Percentiles rank a stretch among this genome's conserved stretches.
Conservation (phyloP, 2,329 filamentous ascomycete genomes). For the Hymenotorrendiella dingleyae region DNA sequence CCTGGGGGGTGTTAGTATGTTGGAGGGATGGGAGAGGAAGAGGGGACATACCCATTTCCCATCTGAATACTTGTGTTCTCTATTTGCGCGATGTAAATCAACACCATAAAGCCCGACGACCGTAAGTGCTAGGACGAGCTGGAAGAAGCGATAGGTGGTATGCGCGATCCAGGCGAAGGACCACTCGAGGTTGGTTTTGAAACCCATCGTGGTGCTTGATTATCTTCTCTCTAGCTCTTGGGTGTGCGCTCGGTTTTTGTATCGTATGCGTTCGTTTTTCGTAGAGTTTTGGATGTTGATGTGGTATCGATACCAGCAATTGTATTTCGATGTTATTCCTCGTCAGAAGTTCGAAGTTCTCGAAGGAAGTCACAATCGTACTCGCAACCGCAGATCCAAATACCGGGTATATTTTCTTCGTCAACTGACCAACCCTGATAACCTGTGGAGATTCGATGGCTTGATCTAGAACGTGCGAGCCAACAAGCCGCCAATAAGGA, state of each 20-base stretch:
- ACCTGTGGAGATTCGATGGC: too few relatives aligned
- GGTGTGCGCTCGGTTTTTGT: not conserved
- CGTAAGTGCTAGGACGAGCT: conserved; percentile 70
- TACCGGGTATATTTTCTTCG: too few relatives aligned
- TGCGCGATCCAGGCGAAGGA: conserved; percentile 45
- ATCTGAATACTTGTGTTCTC: conserved; percentile 46
- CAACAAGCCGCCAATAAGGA: too few relatives aligned
- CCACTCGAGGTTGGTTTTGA: conserved; percentile 16
- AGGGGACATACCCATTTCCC: conserved; percentile 60
- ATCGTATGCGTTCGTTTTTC: too few relatives aligned
- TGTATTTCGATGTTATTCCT: too few relatives aligned
- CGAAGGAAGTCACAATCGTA: too few relatives aligned
- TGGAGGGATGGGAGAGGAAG: not conserved
- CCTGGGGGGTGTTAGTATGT: conserved; percentile 32
- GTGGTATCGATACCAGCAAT: too few relatives aligned
- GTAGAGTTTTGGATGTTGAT: too few relatives aligned
- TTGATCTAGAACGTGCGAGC: too few relatives aligned
- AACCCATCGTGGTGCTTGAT: conserved; percentile 14
- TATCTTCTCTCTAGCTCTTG: not conserved
- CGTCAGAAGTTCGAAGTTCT: too few relatives aligned
- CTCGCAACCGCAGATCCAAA: too few relatives aligned
- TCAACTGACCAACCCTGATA: too few relatives aligned
- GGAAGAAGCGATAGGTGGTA: conserved; percentile 61
- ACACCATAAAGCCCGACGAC: conserved; percentile 74
- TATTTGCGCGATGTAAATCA: conserved; percentile 53